Evolutionary conservation across 2,329 filamentous ascomycete species (phyloP), one percentile per base, ranked within the genome.

Genomic region (Penicillium sp.): DNA sequence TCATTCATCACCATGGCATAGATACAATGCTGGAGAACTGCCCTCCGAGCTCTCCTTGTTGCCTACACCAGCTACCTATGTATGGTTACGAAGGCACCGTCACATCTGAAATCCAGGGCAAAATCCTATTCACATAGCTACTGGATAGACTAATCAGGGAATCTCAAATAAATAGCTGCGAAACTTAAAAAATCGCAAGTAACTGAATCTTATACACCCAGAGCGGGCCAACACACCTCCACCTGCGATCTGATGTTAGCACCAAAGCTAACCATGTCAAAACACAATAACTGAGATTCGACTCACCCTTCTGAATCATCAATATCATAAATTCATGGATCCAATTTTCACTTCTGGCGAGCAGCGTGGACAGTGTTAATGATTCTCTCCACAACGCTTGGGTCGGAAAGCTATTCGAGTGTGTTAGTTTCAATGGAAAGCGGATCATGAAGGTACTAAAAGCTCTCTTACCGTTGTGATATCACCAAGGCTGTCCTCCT

Each of bases 401-500:
- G 93, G 70, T 98, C 91, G 52, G 89, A 93, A 45, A 97, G 81
- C 86, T 95, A 39, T 35, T 37, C 38, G 15, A 6, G 47, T 18
- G 9, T 7, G 42, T 56, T 48, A 59, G 57, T 27, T 15, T 29
- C n/a, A 9, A 45, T 38, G 39, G 9, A 41, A 18, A 15, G 32
- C 8, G 1, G 7, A 6, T 23, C 13, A 3, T 4, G 24, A 7
- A 13, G 15, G 12, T 4, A 27, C 38, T 10, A 0, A 3, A 13
- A 25, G 5, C 13, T 13, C 38, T 77, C 87, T 77, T 79, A 95
- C 89, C 59, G 93, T 97, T 18, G 88, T 88, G 31, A 80, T 95
- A 67, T 98, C 93, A 62, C 93, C 93, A 46, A 98, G 79, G 74
- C 95, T 91, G 71, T 98, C 93, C 74, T 96, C 92, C 78, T 98